Conservation (phyloP, 169 alveolate species). For the Plasmodium sp. region DNA sequence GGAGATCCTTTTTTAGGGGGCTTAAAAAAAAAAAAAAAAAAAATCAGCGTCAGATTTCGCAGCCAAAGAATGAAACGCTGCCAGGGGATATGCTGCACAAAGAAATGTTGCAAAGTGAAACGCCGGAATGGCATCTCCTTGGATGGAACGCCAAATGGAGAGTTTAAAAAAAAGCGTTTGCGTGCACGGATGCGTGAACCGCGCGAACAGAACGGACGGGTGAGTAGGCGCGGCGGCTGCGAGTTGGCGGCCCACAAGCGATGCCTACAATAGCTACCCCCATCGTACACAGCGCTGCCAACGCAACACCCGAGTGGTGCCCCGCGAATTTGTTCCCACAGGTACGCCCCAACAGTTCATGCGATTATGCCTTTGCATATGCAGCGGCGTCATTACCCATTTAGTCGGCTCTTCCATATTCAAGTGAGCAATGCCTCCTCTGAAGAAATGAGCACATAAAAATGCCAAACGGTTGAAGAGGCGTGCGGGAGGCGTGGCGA, state of each 20-base stretch:
- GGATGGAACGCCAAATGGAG: not conserved
- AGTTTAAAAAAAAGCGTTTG: not conserved
- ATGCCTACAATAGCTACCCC: not conserved
- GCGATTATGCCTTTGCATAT: not conserved
- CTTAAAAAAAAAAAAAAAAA: not conserved
- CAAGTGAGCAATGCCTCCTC: not conserved
- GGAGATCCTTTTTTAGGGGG: not conserved
- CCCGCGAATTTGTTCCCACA: not conserved
- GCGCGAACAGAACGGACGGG: not conserved
- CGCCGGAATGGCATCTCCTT: not conserved
- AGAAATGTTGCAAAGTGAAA: not conserved
- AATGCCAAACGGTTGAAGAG: not conserved
- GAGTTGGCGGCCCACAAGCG: not conserved
- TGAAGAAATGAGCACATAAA: not conserved
- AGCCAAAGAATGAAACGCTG: not conserved
- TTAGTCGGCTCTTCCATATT: not conserved
- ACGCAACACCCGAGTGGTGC: not conserved
- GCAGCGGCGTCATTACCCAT: not conserved
- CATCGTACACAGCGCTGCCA: not conserved
- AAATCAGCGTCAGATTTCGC: not conserved
- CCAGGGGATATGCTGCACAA: not conserved
- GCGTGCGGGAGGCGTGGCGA: not conserved
- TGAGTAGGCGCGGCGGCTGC: not conserved
- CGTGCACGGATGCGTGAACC: not conserved
- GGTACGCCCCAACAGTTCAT: not conserved